Evolutionary conservation across 768 basidiomycete species (phyloP).

Genomic region (Suillus spraguei): DNA sequence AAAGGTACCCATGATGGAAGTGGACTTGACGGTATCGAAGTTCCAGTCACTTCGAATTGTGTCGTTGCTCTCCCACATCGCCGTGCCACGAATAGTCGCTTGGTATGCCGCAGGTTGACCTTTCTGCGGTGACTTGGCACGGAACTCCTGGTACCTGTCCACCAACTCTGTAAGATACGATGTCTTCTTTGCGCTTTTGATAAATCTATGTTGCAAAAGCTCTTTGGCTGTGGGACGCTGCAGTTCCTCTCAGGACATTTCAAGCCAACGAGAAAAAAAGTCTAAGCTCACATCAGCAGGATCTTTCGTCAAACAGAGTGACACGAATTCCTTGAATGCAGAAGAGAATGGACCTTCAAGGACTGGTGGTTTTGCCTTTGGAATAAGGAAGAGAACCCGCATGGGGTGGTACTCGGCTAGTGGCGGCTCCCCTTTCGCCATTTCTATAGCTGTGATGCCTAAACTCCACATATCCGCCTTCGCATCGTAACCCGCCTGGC

Average conservation of each 20-base stretch:
- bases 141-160: constrained; percentile 83
- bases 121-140: constrained; percentile 60
- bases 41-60: constrained; percentile 95
- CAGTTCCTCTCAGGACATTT: constrained; percentile 18
- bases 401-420: constrained; percentile 97
- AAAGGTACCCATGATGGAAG: constrained; percentile 76
- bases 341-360: constrained; percentile 85
- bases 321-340: constrained; percentile 93
- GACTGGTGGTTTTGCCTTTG: constrained; percentile 91
- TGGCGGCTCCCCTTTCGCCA: constrained; percentile 97
- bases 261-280: neutral
- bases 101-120: constrained; percentile 52
- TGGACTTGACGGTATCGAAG: constrained; percentile 83
- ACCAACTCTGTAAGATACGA: constrained; percentile 85
- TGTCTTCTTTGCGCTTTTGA: constrained; percentile 81
- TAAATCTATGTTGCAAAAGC: constrained; percentile 91
- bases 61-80: constrained; percentile 69
- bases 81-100: constrained; percentile 57
- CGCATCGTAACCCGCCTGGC: constrained; percentile 93
- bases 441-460: constrained; percentile 97
- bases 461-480: constrained; percentile 99
- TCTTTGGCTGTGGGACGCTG: constrained; percentile 92
- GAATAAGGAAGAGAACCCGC: constrained; percentile 97
- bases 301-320: constrained; percentile 91
- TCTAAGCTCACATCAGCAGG: constrained; percentile 61